Conservation (phyloP, 164 flowering plant genomes). For the Macadamia integrifolia region DNA sequence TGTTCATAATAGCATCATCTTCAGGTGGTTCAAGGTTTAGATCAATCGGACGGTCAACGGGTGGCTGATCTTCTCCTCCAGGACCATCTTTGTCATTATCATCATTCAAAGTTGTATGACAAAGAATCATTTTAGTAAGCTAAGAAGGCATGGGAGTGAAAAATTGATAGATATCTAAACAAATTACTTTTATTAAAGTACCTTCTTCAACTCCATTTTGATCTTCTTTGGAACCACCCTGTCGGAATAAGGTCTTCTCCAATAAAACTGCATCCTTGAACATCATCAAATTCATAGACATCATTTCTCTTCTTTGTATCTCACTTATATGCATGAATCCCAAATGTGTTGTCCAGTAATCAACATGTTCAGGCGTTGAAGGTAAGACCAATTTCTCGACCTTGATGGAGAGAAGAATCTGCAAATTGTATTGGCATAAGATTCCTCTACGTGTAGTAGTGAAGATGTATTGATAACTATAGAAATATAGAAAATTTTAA, state of each 20-base stretch:
- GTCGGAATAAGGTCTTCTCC: slow-evolving; percentile 8
- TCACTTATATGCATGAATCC: slow-evolving; percentile 5
- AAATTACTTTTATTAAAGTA: not conserved
- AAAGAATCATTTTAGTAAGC: no score
- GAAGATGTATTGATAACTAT: no score
- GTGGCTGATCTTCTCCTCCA: no score
- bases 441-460: no score
- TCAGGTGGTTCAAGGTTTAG: no score
- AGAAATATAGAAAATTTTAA: not conserved
- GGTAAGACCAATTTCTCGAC: slow-evolving; percentile 24
- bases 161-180: no score
- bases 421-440: not conserved
- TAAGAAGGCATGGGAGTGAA: no score
- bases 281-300: slow-evolving; percentile 11
- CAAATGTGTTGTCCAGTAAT: slow-evolving; percentile 8
- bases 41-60: no score
- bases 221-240: not conserved
- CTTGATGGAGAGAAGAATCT: slow-evolving; percentile 5
- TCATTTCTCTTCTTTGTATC: not conserved
- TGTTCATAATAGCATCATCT: no score
- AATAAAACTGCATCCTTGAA: slow-evolving; percentile 10
- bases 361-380: slow-evolving; percentile 1
- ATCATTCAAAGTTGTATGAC: no score
- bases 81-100: no score
- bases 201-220: not conserved